Base-by-base conservation (phyloP, 768 basidiomycete species). In the Tricholoma hemisulphureum region DNA sequence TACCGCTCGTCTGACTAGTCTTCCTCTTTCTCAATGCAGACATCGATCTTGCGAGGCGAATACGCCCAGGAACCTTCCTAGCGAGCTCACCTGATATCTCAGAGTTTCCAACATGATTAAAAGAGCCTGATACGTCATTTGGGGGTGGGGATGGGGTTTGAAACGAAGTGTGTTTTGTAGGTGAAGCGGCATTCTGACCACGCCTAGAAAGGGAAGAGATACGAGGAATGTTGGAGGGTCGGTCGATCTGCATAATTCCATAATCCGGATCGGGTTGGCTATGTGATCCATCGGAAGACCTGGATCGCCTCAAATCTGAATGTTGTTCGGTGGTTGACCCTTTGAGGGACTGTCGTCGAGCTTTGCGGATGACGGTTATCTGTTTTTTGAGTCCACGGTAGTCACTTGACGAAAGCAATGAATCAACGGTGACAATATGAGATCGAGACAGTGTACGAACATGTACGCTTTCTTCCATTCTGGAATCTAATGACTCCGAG, bases 401-500 rank as follows among this genome's bases (percentile, higher is more conserved):
- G 67, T 92, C 83, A 67, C 90, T 92, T 61, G 39, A 29, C 52
- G 21, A 20, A 14, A 55, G 24, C 48, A 58, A 59, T n/a, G 21
- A 48, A 28, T 18, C 51, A 35, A 41, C 37, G 41, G 29, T 41
- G 51, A 24, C 11, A 46, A n/a, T 21, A 24, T 8, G 43, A 24
- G 11, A 23, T 16, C 21, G 20, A 37, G 21, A 57, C 50, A 18
- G 11, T 52, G 11, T 20, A 69, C 75, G 37, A 57, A 83, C 86
- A 88, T 86, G 66, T 89, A 87, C 2, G 83, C 85, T 62, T 76
- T 82, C 61, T 84, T 84, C 87, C 87, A 92, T 71, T 91, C 90
- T 2, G 88, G 84, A 24, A 80, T 85, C 90, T 91, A 56, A 45
- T 11, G 56, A 56, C 16, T 56, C 23, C 32, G 21, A 6, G 37